Conservation (phyloP, 2,329 filamentous ascomycete species). For the Talaromyces piceae region DNA sequence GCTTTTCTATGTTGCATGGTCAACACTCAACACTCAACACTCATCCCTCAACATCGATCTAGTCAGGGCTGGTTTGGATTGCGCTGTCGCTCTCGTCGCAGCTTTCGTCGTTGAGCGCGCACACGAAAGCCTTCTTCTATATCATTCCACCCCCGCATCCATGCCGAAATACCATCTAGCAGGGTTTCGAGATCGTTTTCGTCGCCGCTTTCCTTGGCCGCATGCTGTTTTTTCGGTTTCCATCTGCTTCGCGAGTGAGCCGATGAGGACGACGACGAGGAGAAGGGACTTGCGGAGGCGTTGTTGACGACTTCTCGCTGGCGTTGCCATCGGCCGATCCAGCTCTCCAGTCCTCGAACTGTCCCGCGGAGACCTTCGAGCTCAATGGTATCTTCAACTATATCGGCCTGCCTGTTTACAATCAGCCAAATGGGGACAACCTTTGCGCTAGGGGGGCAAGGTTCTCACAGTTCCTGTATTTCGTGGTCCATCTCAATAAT, state of each 20-base stretch:
- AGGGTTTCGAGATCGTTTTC: conserved; percentile 23
- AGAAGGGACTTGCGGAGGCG: too few relatives aligned
- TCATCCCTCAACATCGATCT: too few relatives aligned
- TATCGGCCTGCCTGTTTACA: conserved; percentile 19
- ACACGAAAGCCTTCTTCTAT: conserved; percentile 31
- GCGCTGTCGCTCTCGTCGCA: conserved; percentile 31
- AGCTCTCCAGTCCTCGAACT: conserved; percentile 27
- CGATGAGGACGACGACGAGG: background rate
- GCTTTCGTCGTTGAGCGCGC: conserved; percentile 54
- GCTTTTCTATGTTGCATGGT: background rate
- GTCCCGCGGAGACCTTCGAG: conserved; percentile 30
- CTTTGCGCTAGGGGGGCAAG: background rate
- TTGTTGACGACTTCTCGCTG: conserved; percentile 13
- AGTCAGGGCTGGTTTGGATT: background rate
- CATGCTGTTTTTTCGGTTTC: conserved; percentile 4
- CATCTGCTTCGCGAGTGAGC: conserved; percentile 13
- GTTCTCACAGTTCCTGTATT: conserved; percentile 49
- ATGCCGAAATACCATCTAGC: conserved; percentile 34
- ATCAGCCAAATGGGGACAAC: background rate
- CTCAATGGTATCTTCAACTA: conserved; percentile 27
- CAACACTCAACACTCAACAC: too few relatives aligned
- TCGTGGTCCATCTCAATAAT: conserved; percentile 55
- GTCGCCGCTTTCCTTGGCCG: conserved; percentile 11
- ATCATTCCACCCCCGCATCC: conserved; percentile 39
- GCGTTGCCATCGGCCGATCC: conserved; percentile 22